Base-by-base conservation (phyloP, 164 flowering plant species). In the Liriodendron chinense region DNA sequence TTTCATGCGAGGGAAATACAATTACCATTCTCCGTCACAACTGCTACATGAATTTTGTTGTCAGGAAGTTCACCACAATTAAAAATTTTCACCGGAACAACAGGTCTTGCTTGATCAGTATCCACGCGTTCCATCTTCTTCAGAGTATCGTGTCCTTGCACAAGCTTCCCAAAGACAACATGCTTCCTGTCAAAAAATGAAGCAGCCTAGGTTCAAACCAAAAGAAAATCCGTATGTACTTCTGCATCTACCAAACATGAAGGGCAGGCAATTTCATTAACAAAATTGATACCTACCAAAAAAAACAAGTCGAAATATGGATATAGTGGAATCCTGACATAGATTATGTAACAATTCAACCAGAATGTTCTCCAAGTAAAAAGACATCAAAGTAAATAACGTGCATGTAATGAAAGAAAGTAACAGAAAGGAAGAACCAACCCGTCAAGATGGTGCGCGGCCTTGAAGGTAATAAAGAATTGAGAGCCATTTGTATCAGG, bases 111-210 rank as follows among this genome's bases (percentile, higher is more conserved):
- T 9, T 48, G n/a, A 16, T 89, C 98, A 83, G 90, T 89, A 67
- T 89, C 97, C 3, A 77, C 88, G 75, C 71, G 70, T 78, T 96
- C 99, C 64, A 96, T 94, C 80, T 82, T 91, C 77, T 85, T 87
- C 78, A 96, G 67, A 69, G 91, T 87, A 63, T 91, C 91, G 25
- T 74, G 81, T 28, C 99, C 98, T 73, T 89, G 82, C 66, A 94
- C 88, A 77, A 96, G 92, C 84, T 91, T 93, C 69, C 99, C 99
- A 84, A 96, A 92, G 7, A 92, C 97, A 66, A 91, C 87, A 81
- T 81, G 81, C 81, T 90, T 91, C 87, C 99, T 96, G 91, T 79
- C 49, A 68, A 61, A 62, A 61, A 43, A 20, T 73, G 1, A 59
- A 43, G 16, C 65, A 76, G 62, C 47, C 47, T 53, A 53, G 0